Percentiles rank a stretch among this genome's conserved stretches.
phyloP scores from a whole-genome alignment of 1,139 yeast genomes.

The Lodderomyces elongisporus region DNA sequence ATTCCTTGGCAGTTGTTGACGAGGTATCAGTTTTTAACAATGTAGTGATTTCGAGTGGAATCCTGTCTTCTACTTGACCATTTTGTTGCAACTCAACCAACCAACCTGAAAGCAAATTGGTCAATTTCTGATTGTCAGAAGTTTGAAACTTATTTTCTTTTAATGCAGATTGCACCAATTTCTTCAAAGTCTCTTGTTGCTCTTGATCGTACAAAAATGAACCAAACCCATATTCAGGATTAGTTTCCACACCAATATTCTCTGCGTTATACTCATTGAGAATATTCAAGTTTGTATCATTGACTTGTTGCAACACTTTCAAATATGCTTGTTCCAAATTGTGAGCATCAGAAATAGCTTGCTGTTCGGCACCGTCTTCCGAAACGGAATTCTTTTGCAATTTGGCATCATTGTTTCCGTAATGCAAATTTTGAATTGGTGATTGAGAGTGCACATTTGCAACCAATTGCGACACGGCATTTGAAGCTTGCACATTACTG shows the following conservation, averaged over 20 bases:
- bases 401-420: constrained; percentile 40
- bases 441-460: constrained; percentile 46
- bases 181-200: constrained; percentile 42
- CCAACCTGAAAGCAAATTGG: constrained; percentile 68
- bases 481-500: constrained; percentile 38
- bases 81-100: constrained; percentile 39
- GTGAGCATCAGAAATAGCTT: constrained; percentile 41
- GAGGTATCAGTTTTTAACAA: constrained; percentile 40
- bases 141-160: constrained; percentile 46
- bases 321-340: constrained; percentile 73
- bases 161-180: constrained; percentile 46
- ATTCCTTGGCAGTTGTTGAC: constrained; percentile 33
- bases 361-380: constrained; percentile 17
- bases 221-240: constrained; percentile 90
- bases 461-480: constrained; percentile 46
- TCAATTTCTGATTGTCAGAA: constrained; percentile 43
- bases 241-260: constrained; percentile 42
- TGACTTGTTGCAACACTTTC: constrained; percentile 68
- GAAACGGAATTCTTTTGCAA: constrained; percentile 25
- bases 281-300: constrained; percentile 41
- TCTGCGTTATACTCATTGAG: constrained; percentile 46
- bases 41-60: constrained; percentile 32
- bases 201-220: constrained; percentile 57
- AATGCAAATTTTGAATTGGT: constrained; percentile 61
- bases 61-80: constrained; percentile 21